Conservation (phyloP, 1,284 basidiomycete genomes). For the Microbotryum intermedium region DNA sequence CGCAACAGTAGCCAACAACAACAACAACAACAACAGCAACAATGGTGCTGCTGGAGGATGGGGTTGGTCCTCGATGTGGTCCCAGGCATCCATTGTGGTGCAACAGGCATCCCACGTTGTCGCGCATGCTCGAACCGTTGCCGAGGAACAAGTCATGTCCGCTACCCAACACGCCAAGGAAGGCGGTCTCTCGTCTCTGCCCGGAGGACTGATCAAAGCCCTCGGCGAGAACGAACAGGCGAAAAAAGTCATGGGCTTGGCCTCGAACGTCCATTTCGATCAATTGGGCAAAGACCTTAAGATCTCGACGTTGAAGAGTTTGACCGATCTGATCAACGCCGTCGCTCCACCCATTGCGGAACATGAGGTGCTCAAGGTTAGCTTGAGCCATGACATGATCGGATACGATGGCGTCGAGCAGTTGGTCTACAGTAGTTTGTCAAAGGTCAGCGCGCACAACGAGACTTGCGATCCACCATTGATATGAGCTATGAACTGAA, state of each 20-base stretch:
- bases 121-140: constrained; percentile 74
- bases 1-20: constrained; percentile 8
- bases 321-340: constrained; percentile 85
- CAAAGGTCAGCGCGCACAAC: constrained; percentile 55
- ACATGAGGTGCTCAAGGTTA: constrained; percentile 94
- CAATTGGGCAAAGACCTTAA: constrained; percentile 82
- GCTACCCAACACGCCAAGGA: constrained; percentile 49
- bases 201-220: constrained; percentile 44
- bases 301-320: constrained; percentile 70
- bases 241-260: constrained; percentile 53
- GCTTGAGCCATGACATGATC: constrained; percentile 90
- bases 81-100: constrained; percentile 69
- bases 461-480: too few species aligned
- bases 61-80: constrained; percentile 72
- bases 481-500: not conserved
- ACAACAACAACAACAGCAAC: not conserved
- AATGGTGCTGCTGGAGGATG: constrained; percentile 21
- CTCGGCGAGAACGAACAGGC: constrained; percentile 52
- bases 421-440: constrained; percentile 81
- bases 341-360: constrained; percentile 97
- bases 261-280: constrained; percentile 69
- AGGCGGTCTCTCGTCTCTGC: constrained; percentile 39
- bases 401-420: constrained; percentile 92
- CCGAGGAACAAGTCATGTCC: constrained; percentile 56
- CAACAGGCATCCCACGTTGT: constrained; percentile 77